Percentiles rank a stretch among this genome's conserved stretches.
phyloP scores from a whole-genome alignment of 2,329 filamentous ascomycete genomes.

The Hirsutella thompsonii region DNA sequence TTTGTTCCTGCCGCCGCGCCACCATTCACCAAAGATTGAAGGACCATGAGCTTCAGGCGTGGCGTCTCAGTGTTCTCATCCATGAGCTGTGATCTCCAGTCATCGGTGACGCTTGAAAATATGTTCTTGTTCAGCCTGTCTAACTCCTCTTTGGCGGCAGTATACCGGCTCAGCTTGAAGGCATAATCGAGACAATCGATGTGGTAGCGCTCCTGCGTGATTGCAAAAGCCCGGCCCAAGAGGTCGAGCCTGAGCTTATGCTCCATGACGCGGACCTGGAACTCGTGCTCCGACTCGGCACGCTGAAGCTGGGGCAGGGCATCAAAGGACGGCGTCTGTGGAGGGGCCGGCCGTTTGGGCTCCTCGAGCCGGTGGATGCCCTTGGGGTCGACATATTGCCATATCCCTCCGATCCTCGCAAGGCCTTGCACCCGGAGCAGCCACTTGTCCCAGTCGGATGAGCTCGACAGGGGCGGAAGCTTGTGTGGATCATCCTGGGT shows the following conservation, averaged over 20 bases:
- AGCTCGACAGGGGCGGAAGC: conserved; percentile 2
- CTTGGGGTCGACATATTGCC: conserved; percentile 6
- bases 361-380: not conserved
- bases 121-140: conserved; percentile 5
- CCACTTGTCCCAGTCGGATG: conserved; percentile 6
- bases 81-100: conserved; percentile 3
- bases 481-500: conserved; percentile 1
- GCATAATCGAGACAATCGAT: conserved; percentile 4
- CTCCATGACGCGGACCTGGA: conserved; percentile 2
- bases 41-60: conserved; percentile 3
- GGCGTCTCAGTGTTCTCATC: conserved; percentile 4
- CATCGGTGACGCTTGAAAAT: conserved; percentile 3
- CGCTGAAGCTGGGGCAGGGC: not conserved
- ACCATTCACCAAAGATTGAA: not conserved
- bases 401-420: conserved; percentile 3
- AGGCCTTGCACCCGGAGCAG: conserved; percentile 2
- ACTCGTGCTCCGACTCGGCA: conserved; percentile 3
- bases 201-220: conserved; percentile 5
- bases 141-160: conserved; percentile 2
- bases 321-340: conserved; percentile 2
- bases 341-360: conserved; percentile 2
- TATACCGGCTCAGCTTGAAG: conserved; percentile 1
- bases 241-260: conserved; percentile 3
- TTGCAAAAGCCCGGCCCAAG: conserved; percentile 2
- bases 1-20: too few species aligned